A percentile compares a stretch with the other conserved stretches of the same genome.
These are phyloP conservation scores for Carex cristatella DNA, from an alignment of 176 grass and related monocot genomes.

Conservation along the genomic window DNA sequence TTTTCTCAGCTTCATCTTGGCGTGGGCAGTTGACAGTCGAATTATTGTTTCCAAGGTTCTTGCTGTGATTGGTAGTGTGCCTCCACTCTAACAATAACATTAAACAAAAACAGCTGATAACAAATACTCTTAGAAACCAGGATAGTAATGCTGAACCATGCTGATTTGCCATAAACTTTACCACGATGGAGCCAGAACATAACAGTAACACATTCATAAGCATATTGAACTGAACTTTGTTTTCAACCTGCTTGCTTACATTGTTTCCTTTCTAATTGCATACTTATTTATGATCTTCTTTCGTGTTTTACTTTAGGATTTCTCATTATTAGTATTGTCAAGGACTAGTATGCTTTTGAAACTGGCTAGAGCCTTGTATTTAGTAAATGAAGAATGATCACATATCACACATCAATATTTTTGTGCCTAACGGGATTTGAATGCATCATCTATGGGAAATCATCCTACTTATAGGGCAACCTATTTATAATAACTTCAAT, in stretches of 20 bases:
- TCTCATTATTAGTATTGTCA: not conserved
- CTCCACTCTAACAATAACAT: slow-evolving; percentile 56
- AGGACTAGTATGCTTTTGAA: not conserved
- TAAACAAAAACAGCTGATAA: slow-evolving; percentile 11
- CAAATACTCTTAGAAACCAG: slow-evolving; percentile 8
- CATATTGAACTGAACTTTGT: not conserved
- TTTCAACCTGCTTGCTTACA: not conserved
- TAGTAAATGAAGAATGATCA: not conserved
- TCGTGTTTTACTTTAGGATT: not conserved
- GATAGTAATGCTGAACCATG: not conserved
- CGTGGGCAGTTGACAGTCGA: slow-evolving; percentile 87
- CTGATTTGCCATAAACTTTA: not conserved
- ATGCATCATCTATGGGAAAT: not conserved
- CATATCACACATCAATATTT: not conserved
- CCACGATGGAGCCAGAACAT: slow-evolving; percentile 1
- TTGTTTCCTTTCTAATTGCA: slow-evolving; percentile 2
- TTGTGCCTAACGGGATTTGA: not conserved
- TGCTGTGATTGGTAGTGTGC: slow-evolving; percentile 94
- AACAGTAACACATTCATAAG: slow-evolving; percentile 12
- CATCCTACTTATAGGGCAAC: not conserved
- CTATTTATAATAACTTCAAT: not conserved
- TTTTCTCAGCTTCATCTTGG: slow-evolving; percentile 93
- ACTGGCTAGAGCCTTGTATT: not conserved
- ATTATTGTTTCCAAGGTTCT: slow-evolving; percentile 99
- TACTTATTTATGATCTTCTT: not conserved